Evolutionary conservation across 805 yeast species (phyloP).

Genomic region (Candida odintsovae): DNA sequence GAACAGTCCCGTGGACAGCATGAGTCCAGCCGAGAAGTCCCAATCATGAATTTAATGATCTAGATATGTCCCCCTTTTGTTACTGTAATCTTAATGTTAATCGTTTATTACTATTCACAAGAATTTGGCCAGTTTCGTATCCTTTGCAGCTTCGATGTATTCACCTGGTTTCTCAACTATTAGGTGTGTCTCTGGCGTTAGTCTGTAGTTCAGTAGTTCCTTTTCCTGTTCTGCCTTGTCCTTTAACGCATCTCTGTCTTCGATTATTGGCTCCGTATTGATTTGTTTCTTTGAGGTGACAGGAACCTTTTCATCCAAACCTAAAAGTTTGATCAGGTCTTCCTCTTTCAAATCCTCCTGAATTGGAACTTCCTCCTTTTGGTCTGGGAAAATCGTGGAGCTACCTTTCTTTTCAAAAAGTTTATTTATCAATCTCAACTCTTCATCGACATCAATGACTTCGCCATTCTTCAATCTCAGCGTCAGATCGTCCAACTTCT

Average conservation of each 20-base stretch:
- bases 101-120: slow-evolving; percentile 18
- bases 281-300: background rate
- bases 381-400: background rate
- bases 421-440: slow-evolving; percentile 32
- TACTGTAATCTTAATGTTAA: background rate
- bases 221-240: slow-evolving; percentile 26
- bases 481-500: slow-evolving; percentile 33
- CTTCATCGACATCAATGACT: slow-evolving; percentile 33
- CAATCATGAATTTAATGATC: background rate
- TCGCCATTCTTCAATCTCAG: slow-evolving; percentile 32
- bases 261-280: background rate
- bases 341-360: slow-evolving; percentile 18
- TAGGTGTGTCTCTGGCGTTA: slow-evolving; percentile 29
- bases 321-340: slow-evolving; percentile 12
- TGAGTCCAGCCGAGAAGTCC: background rate
- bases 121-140: slow-evolving; percentile 31
- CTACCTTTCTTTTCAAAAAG: slow-evolving; percentile 18
- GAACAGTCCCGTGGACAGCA: background rate
- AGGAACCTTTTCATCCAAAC: slow-evolving; percentile 6
- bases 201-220: slow-evolving; percentile 23
- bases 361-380: slow-evolving; percentile 16
- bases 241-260: slow-evolving; percentile 11
- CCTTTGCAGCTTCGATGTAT: slow-evolving; percentile 31
- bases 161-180: slow-evolving; percentile 37
- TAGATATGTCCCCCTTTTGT: background rate